Base-by-base conservation (phyloP, 495 filamentous ascomycete genomes). In the Cudoniella acicularis region DNA sequence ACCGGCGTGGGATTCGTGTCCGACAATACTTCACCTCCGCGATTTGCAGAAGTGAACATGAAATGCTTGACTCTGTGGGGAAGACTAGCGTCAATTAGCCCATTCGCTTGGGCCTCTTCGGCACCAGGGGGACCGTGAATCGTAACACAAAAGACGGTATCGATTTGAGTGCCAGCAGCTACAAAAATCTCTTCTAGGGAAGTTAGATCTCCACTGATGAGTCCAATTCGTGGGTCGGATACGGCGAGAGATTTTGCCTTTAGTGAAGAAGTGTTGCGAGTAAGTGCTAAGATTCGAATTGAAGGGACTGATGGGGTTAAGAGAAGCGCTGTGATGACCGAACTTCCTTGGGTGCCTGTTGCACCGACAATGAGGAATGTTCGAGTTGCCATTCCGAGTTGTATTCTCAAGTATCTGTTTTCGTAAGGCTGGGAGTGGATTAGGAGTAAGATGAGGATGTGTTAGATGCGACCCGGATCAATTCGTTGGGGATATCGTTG, bases 341-440 rank as follows among this genome's bases (percentile, higher is more conserved):
- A 75, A 30, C 82, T 76, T 56, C 89, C 88, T 69, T 91, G 89
- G 59, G 86, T 81, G 65, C 87, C 87, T 1, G 87, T 92, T 3
- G 86, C 88, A 22, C 88, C 88, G 25, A 86, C 82, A 58, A 91
- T 67, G 46, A 89, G 79, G 49, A 86, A 53, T 13, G 51, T 60
- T 53, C 56, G 42, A 23, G 52, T 43, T 21, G 61, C 51, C 61
- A 64, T 64, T 36, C n/a, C n/a, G n/a, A n/a, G n/a, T n/a, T n/a
- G n/a, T n/a, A n/a, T n/a, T n/a, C n/a, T n/a, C n/a, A n/a, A n/a
- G n/a, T n/a, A n/a, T n/a, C n/a, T n/a, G n/a, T n/a, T n/a, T n/a
- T n/a, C n/a, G n/a, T n/a, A n/a, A n/a, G n/a, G n/a, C n/a, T n/a
- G n/a, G n/a, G n/a, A n/a, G n/a, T n/a, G n/a, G n/a, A n/a, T n/a